Conservation (phyloP, 1,284 basidiomycete species). For the Leccinum ambiguum region DNA sequence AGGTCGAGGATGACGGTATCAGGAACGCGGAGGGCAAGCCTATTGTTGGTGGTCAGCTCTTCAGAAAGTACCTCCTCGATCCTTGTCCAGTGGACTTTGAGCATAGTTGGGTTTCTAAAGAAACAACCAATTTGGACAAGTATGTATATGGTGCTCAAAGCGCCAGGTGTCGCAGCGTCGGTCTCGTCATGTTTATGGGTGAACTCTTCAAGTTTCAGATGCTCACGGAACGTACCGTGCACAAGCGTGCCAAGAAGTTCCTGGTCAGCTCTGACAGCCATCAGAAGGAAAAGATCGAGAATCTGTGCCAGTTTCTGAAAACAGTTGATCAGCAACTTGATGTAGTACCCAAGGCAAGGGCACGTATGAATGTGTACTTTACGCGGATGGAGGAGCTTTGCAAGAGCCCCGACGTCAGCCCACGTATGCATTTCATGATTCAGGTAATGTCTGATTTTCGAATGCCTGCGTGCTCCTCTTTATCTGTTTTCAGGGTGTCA, state of each 20-base stretch:
- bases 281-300: too few species aligned
- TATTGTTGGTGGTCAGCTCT: constrained; percentile 88
- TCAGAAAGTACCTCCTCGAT: constrained; percentile 90
- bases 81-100: constrained; percentile 96
- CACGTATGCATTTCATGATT: background rate
- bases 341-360: too few species aligned
- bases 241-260: too few species aligned
- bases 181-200: constrained; percentile 96
- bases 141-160: constrained; percentile 92
- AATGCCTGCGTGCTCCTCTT: too few species aligned
- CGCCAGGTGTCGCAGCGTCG: constrained; percentile 90
- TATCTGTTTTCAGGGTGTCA: too few species aligned
- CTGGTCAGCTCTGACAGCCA: too few species aligned
- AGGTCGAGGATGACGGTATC: constrained; percentile 88
- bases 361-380: too few species aligned
- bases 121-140: constrained; percentile 85
- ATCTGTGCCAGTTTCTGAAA: too few species aligned
- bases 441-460: too few species aligned
- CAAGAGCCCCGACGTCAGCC: too few species aligned
- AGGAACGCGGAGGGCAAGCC: constrained; percentile 77
- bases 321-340: too few species aligned
- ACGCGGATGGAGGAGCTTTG: too few species aligned
- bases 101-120: constrained; percentile 76
- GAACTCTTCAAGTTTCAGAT: constrained; percentile 97
- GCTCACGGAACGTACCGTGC: constrained; percentile 62